Evolutionary conservation across 179 eudicot species (phyloP), one percentile per base, ranked within the genome.

Genomic region (Patellifolia procumbens): DNA sequence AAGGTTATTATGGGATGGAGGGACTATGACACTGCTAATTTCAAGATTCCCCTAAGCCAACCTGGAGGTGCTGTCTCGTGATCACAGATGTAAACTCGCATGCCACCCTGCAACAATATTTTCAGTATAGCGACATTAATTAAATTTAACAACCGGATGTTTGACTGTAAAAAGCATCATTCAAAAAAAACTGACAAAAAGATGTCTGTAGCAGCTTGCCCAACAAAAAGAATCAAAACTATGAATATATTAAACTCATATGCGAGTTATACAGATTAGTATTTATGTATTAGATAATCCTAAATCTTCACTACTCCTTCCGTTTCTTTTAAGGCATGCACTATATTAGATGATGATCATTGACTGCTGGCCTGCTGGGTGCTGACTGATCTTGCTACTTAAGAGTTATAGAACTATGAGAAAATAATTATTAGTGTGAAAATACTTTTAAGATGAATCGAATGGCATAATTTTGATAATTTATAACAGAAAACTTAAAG

Each of bases 1-100:
- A n/a, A n/a, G n/a, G n/a, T n/a, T n/a, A n/a, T n/a, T n/a, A n/a
- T n/a, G n/a, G n/a, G n/a, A n/a, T n/a, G n/a, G n/a, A n/a, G n/a
- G n/a, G n/a, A n/a, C n/a, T 13, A 62, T 16, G 19, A 68, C 13
- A 42, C 16, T 24, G 39, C 58, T 64, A 26, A 55, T 31, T 24
- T 26, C n/a, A 60, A 31, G 19, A 12, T 16, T 17, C 73, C 13
- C 29, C 8, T 46, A 74, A 74, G 75, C 79, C 60, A 35, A 92
- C 97, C 96, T 87, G 97, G 96, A 51, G 97, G 94, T 20, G 89
- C 78, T 65, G 96, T 91, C 15, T 93, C 94, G 61, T 84, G 94
- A 74, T 89, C 91, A 72, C 92, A 86, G 32, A 89, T 64, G 83
- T 93, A 93, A 70, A 91, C 89, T 51, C 89, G 92, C 86, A 89